Base-by-base conservation (phyloP, 106 monocot species). In the Allium fistulosum region DNA sequence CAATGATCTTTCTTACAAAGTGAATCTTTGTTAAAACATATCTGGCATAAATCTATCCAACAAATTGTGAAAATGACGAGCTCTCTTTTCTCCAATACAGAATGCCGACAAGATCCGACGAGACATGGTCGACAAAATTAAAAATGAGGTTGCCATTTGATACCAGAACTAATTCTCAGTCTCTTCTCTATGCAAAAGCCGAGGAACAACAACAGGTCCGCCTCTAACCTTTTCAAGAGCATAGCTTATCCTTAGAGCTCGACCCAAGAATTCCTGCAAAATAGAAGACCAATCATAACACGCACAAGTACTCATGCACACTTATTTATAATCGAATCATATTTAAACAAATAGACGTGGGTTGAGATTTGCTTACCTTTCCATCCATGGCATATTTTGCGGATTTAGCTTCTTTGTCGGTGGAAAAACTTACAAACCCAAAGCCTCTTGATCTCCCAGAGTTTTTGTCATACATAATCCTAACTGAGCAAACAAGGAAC, bases 321-420 rank as follows among this genome's bases (percentile, higher is more conserved):
- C n/a, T 8, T 26, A 26, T 12, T 53, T 67, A 27, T 22, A 48
- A 22, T 22, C 10, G 7, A 17, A 49, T 26, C 45, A 48, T 12
- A 4, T 55, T 55, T 55, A 46, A 13, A 9, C 8, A 49, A 37
- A 17, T 26, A 7, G 9, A 48, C 3, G 9, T 6, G 13, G 12
- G 46, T 6, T 7, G 59, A 8, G 49, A 48, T 17, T 46, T 57
- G 9, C 11, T 66, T 79, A 90, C 94, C 83, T 94, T 94, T 70
- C 94, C 90, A 88, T 94, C 90, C 90, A 94, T 91, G 69, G 87
- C 94, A 72, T 85, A 72, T 78, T 85, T 94, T 45, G 94, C 94
- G 59, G 53, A 72, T 69, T 69, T 80, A 50, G 94, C 94, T 62
- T 85, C 81, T 37, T 80, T 47, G 27, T 80, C 80, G 11, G 58